A percentile compares a stretch with the other conserved stretches of the same genome.
Conservation (phyloP, 2,329 filamentous ascomycete species). For the Mycogone perniciosa region DNA sequence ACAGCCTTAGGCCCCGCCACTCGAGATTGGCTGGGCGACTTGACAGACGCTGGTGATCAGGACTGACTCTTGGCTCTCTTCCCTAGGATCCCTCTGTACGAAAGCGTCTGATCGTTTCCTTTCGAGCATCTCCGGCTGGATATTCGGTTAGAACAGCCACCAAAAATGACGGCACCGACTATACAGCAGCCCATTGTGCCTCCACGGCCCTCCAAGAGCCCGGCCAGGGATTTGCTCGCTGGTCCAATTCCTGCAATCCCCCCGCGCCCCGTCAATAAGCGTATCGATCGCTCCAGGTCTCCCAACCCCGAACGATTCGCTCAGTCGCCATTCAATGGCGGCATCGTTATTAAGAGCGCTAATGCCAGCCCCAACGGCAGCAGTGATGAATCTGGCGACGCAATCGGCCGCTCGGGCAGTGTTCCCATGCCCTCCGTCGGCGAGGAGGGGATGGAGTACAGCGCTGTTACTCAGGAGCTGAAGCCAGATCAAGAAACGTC, state of each 20-base stretch:
- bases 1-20: too few species aligned
- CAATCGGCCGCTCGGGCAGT: conserved; percentile 60
- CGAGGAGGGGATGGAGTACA: conserved; percentile 87
- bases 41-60: too few species aligned
- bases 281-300: conserved; percentile 68
- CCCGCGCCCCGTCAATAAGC: conserved; percentile 66
- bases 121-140: too few species aligned
- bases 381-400: conserved; percentile 31
- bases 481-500: conserved; percentile 27
- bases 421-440: conserved; percentile 80
- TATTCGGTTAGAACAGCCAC: background rate
- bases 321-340: conserved; percentile 78
- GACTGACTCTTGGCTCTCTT: too few species aligned
- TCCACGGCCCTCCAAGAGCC: conserved; percentile 47
- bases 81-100: too few species aligned
- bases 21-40: too few species aligned
- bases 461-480: conserved; percentile 45
- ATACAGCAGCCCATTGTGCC: conserved; percentile 49
- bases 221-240: conserved; percentile 37
- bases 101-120: too few species aligned
- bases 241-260: conserved; percentile 61
- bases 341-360: conserved; percentile 44
- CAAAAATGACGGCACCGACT: conserved; percentile 43
- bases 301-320: conserved; percentile 74
- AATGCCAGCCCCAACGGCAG: conserved; percentile 31